These are phyloP conservation scores for Ceratobasidium sp. DNA, from an alignment of 1,284 basidiomycete genomes.

Conservation along the genomic window DNA sequence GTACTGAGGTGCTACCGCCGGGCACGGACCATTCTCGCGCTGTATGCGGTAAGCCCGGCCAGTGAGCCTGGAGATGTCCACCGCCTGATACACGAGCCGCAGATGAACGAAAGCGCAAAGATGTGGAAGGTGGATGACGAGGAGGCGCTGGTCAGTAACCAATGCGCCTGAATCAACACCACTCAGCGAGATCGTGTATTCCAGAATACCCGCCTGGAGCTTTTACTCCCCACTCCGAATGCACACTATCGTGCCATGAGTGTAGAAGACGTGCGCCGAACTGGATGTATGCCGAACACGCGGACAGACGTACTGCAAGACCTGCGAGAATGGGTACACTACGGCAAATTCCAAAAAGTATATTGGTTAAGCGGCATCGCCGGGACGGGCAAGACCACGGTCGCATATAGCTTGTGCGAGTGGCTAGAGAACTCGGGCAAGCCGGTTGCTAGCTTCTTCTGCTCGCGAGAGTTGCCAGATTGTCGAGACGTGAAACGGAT, in stretches of 20 bases:
- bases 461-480: not conserved
- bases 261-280: not conserved
- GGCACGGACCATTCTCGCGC: not conserved
- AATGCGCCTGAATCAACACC: not conserved
- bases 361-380: no score
- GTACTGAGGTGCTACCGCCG: no score
- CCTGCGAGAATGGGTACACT: no score
- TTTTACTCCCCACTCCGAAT: not conserved
- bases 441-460: conserved; percentile 20
- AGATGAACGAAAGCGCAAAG: no score
- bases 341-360: no score
- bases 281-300: no score
- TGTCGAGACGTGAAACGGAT: no score
- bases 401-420: not conserved
- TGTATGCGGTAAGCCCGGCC: not conserved
- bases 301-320: no score
- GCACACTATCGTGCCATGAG: not conserved
- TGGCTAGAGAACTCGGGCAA: not conserved
- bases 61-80: not conserved
- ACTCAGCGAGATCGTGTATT: not conserved
- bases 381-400: not conserved
- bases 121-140: not conserved
- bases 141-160: not conserved
- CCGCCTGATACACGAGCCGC: not conserved
- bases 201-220: not conserved